Conservation (phyloP, 2,329 filamentous ascomycete genomes). For the Bipolaris cookei region DNA sequence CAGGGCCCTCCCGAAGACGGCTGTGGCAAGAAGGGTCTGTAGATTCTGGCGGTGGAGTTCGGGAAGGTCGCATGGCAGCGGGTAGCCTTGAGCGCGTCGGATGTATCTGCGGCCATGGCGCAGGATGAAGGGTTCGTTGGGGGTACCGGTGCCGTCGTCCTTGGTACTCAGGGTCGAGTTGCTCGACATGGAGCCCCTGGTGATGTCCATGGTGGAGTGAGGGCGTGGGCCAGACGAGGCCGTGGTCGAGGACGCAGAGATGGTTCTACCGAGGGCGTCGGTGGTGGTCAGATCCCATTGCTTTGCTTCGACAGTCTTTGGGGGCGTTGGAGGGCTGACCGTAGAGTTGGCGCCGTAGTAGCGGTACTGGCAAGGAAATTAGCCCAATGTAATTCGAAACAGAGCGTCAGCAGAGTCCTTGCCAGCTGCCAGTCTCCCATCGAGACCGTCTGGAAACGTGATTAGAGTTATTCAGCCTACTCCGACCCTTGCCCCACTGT, state of each 20-base stretch:
- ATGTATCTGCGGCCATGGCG: conserved; percentile 85
- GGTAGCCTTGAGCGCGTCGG: conserved; percentile 75
- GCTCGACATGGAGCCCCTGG: conserved; percentile 50
- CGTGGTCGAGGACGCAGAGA: conserved; percentile 34
- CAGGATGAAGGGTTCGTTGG: conserved; percentile 62
- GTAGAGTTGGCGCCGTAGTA: conserved; percentile 40
- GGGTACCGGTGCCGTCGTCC: conserved; percentile 28
- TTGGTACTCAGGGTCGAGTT: conserved; percentile 44
- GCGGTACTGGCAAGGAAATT: conserved; percentile 39
- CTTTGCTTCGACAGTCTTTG: conserved; percentile 44
- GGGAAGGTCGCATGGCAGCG: conserved; percentile 84
- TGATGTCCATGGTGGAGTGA: conserved; percentile 43
- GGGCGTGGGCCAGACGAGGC: conserved; percentile 25
- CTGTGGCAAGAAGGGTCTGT: conserved; percentile 79
- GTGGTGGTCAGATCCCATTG: conserved; percentile 47
- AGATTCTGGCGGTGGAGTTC: conserved; percentile 89
- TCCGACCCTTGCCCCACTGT: conserved; percentile 45
- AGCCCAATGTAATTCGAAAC: conserved; percentile 7
- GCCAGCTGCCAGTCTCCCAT: conserved; percentile 50
- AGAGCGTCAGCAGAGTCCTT: conserved; percentile 18
- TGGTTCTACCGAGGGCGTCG: conserved; percentile 46
- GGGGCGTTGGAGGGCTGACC: conserved; percentile 33
- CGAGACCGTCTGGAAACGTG: conserved; percentile 19
- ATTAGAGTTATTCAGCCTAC: conserved; percentile 14
- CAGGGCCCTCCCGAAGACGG: conserved; percentile 80